These are phyloP conservation scores for Basidiobolus meristosporus DNA, from an alignment of 371 early-diverging fungal genomes.

Conservation along the genomic window DNA sequence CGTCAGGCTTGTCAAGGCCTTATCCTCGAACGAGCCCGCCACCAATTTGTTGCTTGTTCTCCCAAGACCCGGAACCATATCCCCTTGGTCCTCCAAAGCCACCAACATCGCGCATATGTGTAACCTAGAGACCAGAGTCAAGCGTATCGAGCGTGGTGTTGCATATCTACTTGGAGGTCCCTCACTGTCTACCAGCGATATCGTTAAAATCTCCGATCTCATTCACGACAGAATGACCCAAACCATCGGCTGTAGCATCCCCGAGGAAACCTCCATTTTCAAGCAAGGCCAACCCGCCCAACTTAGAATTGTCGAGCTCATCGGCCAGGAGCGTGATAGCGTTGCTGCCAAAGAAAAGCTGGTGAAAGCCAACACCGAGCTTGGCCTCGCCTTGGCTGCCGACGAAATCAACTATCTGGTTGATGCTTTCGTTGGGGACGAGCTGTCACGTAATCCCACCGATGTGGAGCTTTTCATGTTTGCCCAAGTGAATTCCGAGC, in stretches of 20 bases:
- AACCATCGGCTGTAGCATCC: slow-evolving; percentile 28
- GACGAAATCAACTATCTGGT: slow-evolving; percentile 92
- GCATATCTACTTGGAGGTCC: slow-evolving; percentile 30
- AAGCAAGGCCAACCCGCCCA: slow-evolving; percentile 51
- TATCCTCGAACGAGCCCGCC: slow-evolving; percentile 5
- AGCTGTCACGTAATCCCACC: slow-evolving; percentile 70
- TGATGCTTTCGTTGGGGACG: slow-evolving; percentile 51
- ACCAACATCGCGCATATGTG: slow-evolving; percentile 86
- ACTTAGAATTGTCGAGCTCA: slow-evolving; percentile 47
- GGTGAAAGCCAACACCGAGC: slow-evolving; percentile 56
- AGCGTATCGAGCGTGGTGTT: slow-evolving; percentile 74
- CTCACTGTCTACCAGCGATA: slow-evolving; percentile 11
- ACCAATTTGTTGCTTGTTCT: slow-evolving; percentile 34
- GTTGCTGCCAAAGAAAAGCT: slow-evolving; percentile 39
- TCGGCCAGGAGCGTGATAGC: slow-evolving; percentile 13
- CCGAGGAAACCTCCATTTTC: slow-evolving; percentile 47
- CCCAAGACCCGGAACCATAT: slow-evolving; percentile 87
- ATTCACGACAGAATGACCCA: slow-evolving; percentile 94
- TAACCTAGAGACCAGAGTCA: slow-evolving; percentile 43
- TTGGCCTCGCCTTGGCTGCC: slow-evolving; percentile 80
- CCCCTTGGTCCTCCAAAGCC: slow-evolving; percentile 98
- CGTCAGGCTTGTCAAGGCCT: neutral
- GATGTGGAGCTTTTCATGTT: slow-evolving; percentile 98
- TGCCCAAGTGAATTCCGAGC: slow-evolving; percentile 97
- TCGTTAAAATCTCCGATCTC: slow-evolving; percentile 21